phyloP scores from a whole-genome alignment of 2,329 filamentous ascomycete species.

The Clarireedia sp. region DNA sequence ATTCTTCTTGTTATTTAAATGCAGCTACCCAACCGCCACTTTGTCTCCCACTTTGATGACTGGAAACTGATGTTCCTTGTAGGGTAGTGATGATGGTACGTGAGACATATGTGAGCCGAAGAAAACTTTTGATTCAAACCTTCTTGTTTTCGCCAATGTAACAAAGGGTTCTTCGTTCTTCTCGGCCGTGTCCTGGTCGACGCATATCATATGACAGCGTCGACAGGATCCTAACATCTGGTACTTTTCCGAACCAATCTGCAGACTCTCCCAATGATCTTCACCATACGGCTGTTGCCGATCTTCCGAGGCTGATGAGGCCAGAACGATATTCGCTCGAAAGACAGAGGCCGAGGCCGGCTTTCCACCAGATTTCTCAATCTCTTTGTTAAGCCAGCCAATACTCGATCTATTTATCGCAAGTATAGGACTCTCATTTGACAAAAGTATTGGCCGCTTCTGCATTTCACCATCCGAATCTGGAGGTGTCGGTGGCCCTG shows the following conservation, averaged over 20 bases:
- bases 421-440: constrained; percentile 91
- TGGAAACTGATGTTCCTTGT: constrained; percentile 9
- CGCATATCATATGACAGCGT: constrained; percentile 92
- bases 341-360: constrained; percentile 68
- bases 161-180: constrained; percentile 80
- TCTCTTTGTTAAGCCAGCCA: constrained; percentile 65
- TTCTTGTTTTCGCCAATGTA: constrained; percentile 78
- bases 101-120: constrained; percentile 78
- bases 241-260: constrained; percentile 57
- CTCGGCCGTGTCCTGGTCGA: constrained; percentile 74
- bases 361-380: constrained; percentile 54
- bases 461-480: constrained; percentile 47
- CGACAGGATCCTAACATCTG: constrained; percentile 76
- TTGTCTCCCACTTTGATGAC: constrained; percentile 10
- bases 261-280: constrained; percentile 65
- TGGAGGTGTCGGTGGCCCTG: constrained; percentile 44
- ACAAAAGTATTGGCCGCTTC: constrained; percentile 59
- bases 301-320: constrained; percentile 32
- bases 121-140: constrained; percentile 74
- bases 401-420: constrained; percentile 75
- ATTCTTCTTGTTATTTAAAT: background rate
- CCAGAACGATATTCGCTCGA: constrained; percentile 78
- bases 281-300: constrained; percentile 59
- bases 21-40: constrained; percentile 5
- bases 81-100: constrained; percentile 18